Percentiles rank a stretch among this genome's conserved stretches.
phyloP scores from a whole-genome alignment of 345 rosid genomes.

The Trapa bicornis region DNA sequence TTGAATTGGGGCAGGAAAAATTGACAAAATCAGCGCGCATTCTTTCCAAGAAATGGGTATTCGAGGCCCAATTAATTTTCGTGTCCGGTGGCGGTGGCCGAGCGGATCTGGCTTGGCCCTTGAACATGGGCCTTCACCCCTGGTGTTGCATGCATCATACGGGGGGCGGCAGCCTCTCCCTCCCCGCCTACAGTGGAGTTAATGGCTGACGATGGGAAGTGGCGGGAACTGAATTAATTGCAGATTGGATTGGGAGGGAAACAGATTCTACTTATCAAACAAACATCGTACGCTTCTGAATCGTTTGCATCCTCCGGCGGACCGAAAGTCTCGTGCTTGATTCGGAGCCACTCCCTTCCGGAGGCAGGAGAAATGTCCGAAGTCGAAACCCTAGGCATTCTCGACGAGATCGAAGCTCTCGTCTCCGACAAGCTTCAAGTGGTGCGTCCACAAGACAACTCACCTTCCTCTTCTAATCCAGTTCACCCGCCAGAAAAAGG shows the following conservation, averaged over 20 bases:
- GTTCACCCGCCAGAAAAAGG: too few relatives aligned
- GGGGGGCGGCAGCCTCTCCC: too few relatives aligned
- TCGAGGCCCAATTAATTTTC: too few relatives aligned
- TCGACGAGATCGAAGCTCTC: constrained; percentile 55
- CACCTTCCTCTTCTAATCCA: not conserved
- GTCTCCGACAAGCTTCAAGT: constrained; percentile 78
- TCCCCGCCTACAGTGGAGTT: too few relatives aligned
- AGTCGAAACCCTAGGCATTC: constrained; percentile 60
- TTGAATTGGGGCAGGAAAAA: too few relatives aligned
- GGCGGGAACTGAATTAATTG: not conserved
- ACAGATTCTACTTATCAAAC: not conserved
- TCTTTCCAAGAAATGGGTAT: too few relatives aligned
- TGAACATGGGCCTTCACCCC: too few relatives aligned
- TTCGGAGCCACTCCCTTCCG: not conserved
- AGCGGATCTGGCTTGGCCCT: too few relatives aligned
- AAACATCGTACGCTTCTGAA: not conserved
- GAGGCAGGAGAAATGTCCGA: constrained; percentile 16
- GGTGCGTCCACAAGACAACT: constrained; percentile 18
- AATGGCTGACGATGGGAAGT: not conserved
- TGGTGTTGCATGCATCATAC: too few relatives aligned
- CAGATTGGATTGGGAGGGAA: not conserved
- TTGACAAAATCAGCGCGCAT: too few relatives aligned
- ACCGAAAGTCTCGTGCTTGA: not conserved
- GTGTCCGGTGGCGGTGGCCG: too few relatives aligned
- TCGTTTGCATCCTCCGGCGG: not conserved